Evolutionary conservation across 2,329 filamentous ascomycete genomes (phyloP).

Genomic region (Sarocladiaceae sp.): DNA sequence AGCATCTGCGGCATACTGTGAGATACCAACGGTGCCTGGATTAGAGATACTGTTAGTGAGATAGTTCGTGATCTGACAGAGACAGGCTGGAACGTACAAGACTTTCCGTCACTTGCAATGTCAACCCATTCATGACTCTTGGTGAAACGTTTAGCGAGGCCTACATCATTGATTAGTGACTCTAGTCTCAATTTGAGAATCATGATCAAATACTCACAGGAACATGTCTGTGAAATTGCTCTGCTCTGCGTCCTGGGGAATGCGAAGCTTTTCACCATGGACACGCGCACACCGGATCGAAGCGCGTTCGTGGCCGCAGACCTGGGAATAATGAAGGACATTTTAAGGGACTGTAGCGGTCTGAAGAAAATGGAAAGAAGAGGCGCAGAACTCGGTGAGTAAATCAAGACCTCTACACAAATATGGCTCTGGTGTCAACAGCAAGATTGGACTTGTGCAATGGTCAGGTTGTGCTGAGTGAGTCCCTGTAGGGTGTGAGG

Average conservation of each 20-base stretch:
- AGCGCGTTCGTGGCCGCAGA: neutral
- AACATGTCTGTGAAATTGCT: neutral
- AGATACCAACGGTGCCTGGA: slow-evolving; percentile 70
- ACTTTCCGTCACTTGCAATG: slow-evolving; percentile 64
- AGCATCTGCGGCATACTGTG: slow-evolving; percentile 74
- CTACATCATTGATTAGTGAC: no score
- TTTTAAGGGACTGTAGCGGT: neutral
- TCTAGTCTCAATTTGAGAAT: no score
- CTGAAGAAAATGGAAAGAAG: no score
- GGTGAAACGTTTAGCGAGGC: slow-evolving; percentile 54
- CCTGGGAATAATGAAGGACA: neutral
- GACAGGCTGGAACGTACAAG: slow-evolving; percentile 16
- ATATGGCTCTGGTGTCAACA: no score
- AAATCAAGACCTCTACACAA: no score
- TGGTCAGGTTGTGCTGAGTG: no score
- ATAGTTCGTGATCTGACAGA: neutral
- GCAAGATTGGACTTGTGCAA: no score
- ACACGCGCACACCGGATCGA: neutral
- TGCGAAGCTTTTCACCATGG: neutral
- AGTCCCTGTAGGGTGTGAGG: no score
- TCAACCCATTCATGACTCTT: slow-evolving; percentile 94
- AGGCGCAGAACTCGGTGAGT: no score
- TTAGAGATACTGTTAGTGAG: neutral
- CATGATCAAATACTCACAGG: neutral
- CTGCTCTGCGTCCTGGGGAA: neutral